Conservation (phyloP, 73 alveolate genomes). For the Symbiodinium pilosum region DNA sequence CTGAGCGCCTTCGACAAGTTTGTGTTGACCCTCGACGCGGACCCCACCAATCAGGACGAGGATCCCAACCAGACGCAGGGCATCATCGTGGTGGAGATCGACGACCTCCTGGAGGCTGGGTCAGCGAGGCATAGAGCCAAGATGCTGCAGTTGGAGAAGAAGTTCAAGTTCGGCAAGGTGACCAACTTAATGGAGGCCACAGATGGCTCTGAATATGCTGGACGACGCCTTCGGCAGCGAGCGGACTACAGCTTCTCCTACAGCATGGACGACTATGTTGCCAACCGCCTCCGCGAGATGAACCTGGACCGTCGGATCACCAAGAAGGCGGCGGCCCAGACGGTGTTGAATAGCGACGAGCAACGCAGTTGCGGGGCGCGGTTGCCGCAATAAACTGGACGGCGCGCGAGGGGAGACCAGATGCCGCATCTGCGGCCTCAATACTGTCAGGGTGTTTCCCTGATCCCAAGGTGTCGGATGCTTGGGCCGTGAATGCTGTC, state of each 20-base stretch:
- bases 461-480: not conserved
- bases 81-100: conserved; percentile 8
- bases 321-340: not conserved
- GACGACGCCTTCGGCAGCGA: not conserved
- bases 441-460: not conserved
- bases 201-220: not conserved
- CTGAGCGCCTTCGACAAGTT: not conserved
- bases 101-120: not conserved
- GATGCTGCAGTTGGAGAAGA: not conserved
- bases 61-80: not conserved
- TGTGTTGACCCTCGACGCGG: not conserved
- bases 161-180: not conserved
- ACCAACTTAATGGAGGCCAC: not conserved
- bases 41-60: too few species aligned
- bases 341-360: not conserved
- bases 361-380: not conserved
- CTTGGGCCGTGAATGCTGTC: not conserved
- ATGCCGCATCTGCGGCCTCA: not conserved
- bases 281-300: not conserved
- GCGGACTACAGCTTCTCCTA: not conserved
- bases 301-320: not conserved
- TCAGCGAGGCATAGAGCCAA: not conserved
- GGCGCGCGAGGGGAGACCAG: conserved; percentile 5
- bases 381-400: not conserved
- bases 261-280: conserved; percentile 18